Evolutionary conservation across 352 stramenopile species (phyloP).

Genomic region (Pythium aquatile): DNA sequence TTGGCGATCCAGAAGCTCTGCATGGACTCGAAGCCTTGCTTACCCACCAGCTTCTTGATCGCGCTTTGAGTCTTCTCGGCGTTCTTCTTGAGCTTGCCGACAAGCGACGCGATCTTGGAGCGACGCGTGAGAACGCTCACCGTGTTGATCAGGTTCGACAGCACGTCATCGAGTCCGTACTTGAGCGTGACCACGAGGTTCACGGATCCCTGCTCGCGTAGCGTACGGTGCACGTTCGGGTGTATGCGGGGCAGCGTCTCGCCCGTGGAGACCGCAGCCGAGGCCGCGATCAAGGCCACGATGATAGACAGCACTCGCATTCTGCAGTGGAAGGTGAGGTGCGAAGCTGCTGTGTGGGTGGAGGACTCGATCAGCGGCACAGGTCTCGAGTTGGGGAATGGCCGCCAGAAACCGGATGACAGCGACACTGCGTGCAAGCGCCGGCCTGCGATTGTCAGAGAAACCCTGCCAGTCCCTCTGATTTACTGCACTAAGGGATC

Average conservation of each 20-base stretch:
- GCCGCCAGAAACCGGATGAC: background rate
- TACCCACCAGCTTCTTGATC: background rate
- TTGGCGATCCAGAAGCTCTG: background rate
- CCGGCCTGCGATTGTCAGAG: too few relatives aligned
- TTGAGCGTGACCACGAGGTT: slow-evolving; percentile 3
- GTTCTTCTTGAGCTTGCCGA: background rate
- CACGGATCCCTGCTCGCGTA: background rate
- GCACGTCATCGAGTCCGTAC: background rate
- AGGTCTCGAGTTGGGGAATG: background rate
- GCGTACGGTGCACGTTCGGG: background rate
- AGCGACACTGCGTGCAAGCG: background rate
- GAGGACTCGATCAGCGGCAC: background rate
- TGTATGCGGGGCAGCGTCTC: background rate
- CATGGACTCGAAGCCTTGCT: background rate
- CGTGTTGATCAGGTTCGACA: background rate
- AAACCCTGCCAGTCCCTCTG: background rate
- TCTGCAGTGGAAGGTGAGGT: background rate
- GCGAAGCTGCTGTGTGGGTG: background rate
- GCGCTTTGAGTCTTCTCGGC: background rate
- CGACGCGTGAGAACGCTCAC: background rate
- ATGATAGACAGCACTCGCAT: background rate
- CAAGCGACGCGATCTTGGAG: background rate
- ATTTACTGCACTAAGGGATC: background rate
- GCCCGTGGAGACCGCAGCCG: too few relatives aligned
- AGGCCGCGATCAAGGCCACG: background rate